Evolutionary conservation across 1,284 basidiomycete genomes (phyloP), one percentile per base, ranked within the genome.

Genomic region (Fomitopsis palustris): DNA sequence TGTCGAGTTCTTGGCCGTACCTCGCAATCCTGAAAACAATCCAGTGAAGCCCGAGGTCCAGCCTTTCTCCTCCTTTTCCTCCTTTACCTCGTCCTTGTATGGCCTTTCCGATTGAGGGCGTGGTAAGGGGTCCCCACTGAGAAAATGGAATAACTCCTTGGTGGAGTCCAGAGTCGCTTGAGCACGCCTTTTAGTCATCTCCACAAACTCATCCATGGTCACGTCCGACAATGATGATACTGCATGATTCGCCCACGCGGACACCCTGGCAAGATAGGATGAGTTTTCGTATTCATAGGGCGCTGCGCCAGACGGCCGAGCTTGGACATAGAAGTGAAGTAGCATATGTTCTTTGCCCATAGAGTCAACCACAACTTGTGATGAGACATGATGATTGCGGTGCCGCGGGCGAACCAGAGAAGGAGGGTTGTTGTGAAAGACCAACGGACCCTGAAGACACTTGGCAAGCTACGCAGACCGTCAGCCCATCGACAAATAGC

Each of bases 371-470:
- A 83, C 83, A 57, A 92, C 80, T 61, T 90, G 86, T 19, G 90
- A 91, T 9, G 83, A 82, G 49, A 92, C 87, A 73, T 87, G 87
- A 63, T 88, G 82, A 65, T 90, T 90, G 23, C 91, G 84, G 68
- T 93, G 91, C 54, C 89, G 82, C 10, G 90, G 91, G 33, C 90
- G 84, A 54, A 81, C 69, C 39, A 78, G 72, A 16, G 87, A 85
- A 1, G 91, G 89, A 0, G 88, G 86, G 63, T 88, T 90, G 68
- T 89, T 92, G 70, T 92, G 88, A 70, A 92, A 93, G 21, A 78
- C 75, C 29, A 90, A 76, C 8, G 88, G 83, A 5, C 80, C 80
- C 53, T 82, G 81, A 35, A 93, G 77, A 68, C 87, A 84, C 72
- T 81, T 83, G 53, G 81, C 75, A 49, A 92, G 78, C 88, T 93